A percentile compares a stretch with the other conserved stretches of the same genome.
Evolutionary conservation across 2,329 filamentous ascomycete genomes (phyloP).

Genomic region (Pseudocercospora vitis): DNA sequence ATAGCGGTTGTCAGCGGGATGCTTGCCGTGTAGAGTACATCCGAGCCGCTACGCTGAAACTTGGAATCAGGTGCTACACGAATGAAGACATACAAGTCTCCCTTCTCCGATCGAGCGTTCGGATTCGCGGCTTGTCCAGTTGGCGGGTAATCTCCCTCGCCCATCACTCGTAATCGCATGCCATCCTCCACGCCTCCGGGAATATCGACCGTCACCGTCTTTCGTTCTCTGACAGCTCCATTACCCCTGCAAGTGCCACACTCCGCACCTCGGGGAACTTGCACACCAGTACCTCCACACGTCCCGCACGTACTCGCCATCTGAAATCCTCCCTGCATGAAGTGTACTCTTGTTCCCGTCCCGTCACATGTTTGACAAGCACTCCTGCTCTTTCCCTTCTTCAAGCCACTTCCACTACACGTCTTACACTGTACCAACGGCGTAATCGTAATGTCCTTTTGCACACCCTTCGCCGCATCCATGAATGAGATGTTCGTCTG

Average conservation of each 20-base stretch:
- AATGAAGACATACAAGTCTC: constrained; percentile 90
- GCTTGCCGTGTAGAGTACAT: constrained; percentile 87
- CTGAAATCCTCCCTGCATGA: constrained; percentile 91
- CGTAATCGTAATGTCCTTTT: constrained; percentile 82
- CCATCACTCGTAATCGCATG: constrained; percentile 82
- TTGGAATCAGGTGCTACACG: constrained; percentile 85
- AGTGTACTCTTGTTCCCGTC: constrained; percentile 81
- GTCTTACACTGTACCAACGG: constrained; percentile 79
- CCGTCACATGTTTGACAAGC: constrained; percentile 81
- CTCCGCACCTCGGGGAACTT: constrained; percentile 75
- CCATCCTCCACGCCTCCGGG: constrained; percentile 95
- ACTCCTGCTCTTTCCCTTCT: constrained; percentile 70
- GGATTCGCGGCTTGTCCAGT: constrained; percentile 69
- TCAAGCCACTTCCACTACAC: constrained; percentile 80
- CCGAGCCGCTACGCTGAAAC: constrained; percentile 82
- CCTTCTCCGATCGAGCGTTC: constrained; percentile 65
- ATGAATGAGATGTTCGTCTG: constrained; percentile 91
- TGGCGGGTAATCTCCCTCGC: constrained; percentile 81
- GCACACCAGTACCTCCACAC: constrained; percentile 76
- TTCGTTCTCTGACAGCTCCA: constrained; percentile 79
- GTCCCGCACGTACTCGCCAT: constrained; percentile 85
- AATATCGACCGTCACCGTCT: constrained; percentile 85
- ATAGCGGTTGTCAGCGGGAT: constrained; percentile 91
- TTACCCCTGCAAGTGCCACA: constrained; percentile 78
- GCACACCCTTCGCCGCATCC: constrained; percentile 89